These are phyloP conservation scores for Penicillium arizonense DNA, from an alignment of 495 filamentous ascomycete species.

Conservation along the genomic window DNA sequence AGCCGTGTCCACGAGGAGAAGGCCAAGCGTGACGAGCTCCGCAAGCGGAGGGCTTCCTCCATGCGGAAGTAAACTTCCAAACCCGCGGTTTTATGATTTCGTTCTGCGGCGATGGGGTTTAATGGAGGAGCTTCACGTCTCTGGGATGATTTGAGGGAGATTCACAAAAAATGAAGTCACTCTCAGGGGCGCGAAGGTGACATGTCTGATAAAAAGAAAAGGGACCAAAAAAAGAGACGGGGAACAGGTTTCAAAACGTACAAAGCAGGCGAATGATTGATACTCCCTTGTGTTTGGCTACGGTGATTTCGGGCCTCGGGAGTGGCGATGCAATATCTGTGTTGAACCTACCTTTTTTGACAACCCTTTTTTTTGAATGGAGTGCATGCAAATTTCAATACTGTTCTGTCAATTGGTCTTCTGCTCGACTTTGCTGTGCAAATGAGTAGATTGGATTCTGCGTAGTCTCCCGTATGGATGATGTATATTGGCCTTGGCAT, in stretches of 20 bases:
- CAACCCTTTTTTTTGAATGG: constrained; percentile 34
- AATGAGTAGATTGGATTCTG: too few species aligned
- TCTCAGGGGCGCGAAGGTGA: constrained; percentile 26
- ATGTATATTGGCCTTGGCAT: too few species aligned
- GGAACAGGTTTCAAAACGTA: constrained; percentile 20
- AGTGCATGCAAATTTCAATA: constrained; percentile 32
- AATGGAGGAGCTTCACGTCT: constrained; percentile 37
- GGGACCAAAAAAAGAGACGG: constrained; percentile 22
- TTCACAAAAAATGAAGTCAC: constrained; percentile 26
- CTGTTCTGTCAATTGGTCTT: constrained; percentile 10
- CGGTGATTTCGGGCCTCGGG: constrained; percentile 19
- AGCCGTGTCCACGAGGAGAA: constrained; percentile 95
- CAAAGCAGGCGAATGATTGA: constrained; percentile 20
- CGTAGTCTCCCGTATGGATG: too few species aligned
- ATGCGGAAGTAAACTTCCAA: constrained; percentile 76
- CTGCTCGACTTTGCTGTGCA: not conserved
- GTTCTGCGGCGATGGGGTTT: constrained; percentile 35
- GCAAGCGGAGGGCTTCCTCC: constrained; percentile 93
- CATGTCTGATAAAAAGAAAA: constrained; percentile 31
- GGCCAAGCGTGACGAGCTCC: constrained; percentile 81
- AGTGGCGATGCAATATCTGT: constrained; percentile 21
- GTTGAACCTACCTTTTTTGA: constrained; percentile 31
- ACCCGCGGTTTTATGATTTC: constrained; percentile 28
- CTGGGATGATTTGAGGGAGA: constrained; percentile 22
- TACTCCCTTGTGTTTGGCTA: constrained; percentile 16